Evolutionary conservation across 345 rosid species (phyloP), one percentile per base, ranked within the genome.

Genomic region (Arabidopsis thaliana): DNA sequence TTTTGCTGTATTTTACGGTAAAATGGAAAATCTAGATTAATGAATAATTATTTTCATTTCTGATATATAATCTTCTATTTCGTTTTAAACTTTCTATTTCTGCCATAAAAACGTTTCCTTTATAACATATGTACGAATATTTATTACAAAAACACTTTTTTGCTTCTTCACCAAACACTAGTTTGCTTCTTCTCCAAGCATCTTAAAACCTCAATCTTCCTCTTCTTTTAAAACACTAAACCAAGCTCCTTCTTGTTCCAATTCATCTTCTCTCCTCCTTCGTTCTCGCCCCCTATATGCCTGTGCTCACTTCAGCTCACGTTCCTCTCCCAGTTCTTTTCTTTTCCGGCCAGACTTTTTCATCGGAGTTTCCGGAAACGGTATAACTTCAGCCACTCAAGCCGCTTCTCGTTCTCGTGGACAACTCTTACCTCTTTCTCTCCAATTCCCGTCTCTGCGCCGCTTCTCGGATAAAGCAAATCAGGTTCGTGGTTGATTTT

Each of bases 161-260:
- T 46, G 51, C 51, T 2, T 46, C 10, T 46, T 46, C 9, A 3
- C 51, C 51, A 46, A 46, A 46, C 51, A 46, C 4, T 50, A 22
- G 7, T 51, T 72, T 72, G 62, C 76, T 59, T 61, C 76, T 72
- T 72, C 69, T 40, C 53, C 74, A 70, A 46, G 66, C 37, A 24
- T 70, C 14, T 9, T 7, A 28, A 42, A 69, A 56, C 67, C 51
- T 36, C 48, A 28, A n/a, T 33, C 32, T 37, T 49, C 69, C 42
- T 61, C 55, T 41, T 30, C 37, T 10, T 30, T 56, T 4, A 13
- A 33, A 65, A 49, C 71, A 46, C 25, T 36, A 36, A 13, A 50
- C 14, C 59, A 50, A 37, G 30, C 11, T 44, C 40, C 20, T 36
- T 23, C 23, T 40, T 38, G 49, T 13, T 41, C 37, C 46, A 45